Base-by-base conservation (phyloP, 495 filamentous ascomycete species). In the Symbiotaphrina buchneri region DNA sequence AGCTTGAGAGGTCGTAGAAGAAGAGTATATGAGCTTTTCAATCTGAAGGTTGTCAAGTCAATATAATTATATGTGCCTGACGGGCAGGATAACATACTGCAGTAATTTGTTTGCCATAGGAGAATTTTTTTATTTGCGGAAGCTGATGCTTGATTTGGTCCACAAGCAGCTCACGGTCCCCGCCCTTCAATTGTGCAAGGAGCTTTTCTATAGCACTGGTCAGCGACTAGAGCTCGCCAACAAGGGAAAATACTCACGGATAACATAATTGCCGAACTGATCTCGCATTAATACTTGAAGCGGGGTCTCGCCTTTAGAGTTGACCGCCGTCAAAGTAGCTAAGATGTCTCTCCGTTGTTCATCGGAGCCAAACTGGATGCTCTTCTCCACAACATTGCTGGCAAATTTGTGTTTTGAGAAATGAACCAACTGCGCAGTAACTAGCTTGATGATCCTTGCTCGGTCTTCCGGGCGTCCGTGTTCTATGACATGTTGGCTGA, bases 341-440 rank as follows among this genome's bases (percentile, higher is more conserved):
- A 85, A 65, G 41, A 97, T 90, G 23, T 63, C 59, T 11, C 53
- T 62, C 28, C 73, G 68, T 43, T 91, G 69, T 28, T 73, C 62
- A 13, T 64, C 54, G 1, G 63, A 69, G 7, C 78, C 82, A 39
- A 65, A 67, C 33, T 72, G 56, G 29, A 97, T 79, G 40, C 81
- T 87, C 56, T 84, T 91, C 53, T 97, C 87, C 1, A 97, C 90
- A 4, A 97, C 87, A 41, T 97, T 94, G 41, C 81, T 92, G 3
- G 90, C 87, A 44, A 83, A 93, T 47, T 97, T 95, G 53, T 95
- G 85, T 19, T 38, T 38, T 22, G 35, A 38, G 33, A 24, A 38
- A 11, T 16, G 31, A 6, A 38, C 16, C 14, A 38, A 23, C 21
- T 82, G 64, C 4, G 55, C 56, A 31, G 67, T 74, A 40, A 97